Evolutionary conservation across 208 protist species (phyloP), one percentile per base, ranked within the genome.

Genomic region (Leishmania amazonensis): DNA sequence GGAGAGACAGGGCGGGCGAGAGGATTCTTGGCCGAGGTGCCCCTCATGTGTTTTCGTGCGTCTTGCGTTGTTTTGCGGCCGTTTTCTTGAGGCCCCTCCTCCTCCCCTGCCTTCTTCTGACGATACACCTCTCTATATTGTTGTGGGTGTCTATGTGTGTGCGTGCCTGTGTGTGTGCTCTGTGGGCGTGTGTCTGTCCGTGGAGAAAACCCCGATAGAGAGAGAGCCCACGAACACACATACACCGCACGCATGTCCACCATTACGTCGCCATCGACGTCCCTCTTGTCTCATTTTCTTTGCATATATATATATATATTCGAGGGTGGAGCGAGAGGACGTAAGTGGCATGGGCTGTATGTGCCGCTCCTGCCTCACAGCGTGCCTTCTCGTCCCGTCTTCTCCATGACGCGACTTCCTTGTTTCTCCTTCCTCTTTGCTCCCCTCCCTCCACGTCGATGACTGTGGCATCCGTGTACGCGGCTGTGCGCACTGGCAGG

Each of bases 271-370:
- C 28, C n/a, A 64, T 64, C 58, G 15, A 11, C 58, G 7, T 31
- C 21, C 54, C 21, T 31, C 6, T 64, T 62, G 7, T 64, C 71
- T 82, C 57, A 70, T 68, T 78, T 75, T 79, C 64, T 80, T 76
- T 78, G 35, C 51, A 17, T 72, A 17, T 60, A 47, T 13, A 47
- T 47, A 74, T 76, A 21, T 81, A 35, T 35, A 35, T 83, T 38
- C 57, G 38, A 45, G 53, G 28, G 19, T 5, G 15, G 58, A 9
- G 58, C 19, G 8, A 28, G 31, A 67, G 28, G 13, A 2, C 2
- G 62, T 38, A 15, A 31, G 31, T 21, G 13, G 11, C 51, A 54
- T 3, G 31, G 7, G 9, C 13, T 40, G 51, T 54, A 54, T 54
- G 17, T 67, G 31, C 2, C 62, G 15, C 31, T 19, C 62, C 4